phyloP scores from a whole-genome alignment of 768 basidiomycete species.

The Cystobasidium ongulense region DNA sequence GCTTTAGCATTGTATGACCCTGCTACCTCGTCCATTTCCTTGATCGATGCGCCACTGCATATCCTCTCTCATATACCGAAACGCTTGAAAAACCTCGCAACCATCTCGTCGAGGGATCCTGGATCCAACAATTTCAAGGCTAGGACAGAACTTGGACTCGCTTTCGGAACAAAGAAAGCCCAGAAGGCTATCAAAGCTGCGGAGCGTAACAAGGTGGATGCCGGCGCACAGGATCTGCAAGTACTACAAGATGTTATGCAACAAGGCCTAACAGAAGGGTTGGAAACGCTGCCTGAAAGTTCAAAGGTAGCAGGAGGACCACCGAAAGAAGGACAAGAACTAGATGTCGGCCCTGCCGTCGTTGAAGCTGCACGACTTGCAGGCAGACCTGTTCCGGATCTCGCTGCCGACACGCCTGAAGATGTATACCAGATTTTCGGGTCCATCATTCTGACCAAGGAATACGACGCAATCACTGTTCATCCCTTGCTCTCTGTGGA shows the following conservation, averaged over 20 bases:
- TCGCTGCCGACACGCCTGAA: slow-evolving; percentile 59
- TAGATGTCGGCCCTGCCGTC: slow-evolving; percentile 55
- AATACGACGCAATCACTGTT: slow-evolving; percentile 64
- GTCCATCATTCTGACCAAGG: slow-evolving; percentile 67
- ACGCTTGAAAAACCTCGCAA: slow-evolving; percentile 24
- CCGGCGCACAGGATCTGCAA: slow-evolving; percentile 56
- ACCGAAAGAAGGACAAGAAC: slow-evolving; percentile 8
- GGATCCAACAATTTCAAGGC: background rate
- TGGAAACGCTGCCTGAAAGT: slow-evolving; percentile 57
- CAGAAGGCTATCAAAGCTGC: slow-evolving; percentile 71
- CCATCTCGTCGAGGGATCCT: background rate
- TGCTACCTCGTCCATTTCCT: slow-evolving; percentile 8
- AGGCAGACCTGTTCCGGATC: slow-evolving; percentile 68
- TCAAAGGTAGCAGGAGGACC: background rate
- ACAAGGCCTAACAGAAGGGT: slow-evolving; percentile 68
- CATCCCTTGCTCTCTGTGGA: slow-evolving; percentile 54
- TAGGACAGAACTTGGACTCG: slow-evolving; percentile 63
- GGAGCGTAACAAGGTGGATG: slow-evolving; percentile 84
- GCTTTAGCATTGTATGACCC: slow-evolving; percentile 31
- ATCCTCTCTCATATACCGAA: slow-evolving; percentile 26
- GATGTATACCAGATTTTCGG: slow-evolving; percentile 55
- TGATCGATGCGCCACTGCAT: slow-evolving; percentile 31
- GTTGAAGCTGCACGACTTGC: slow-evolving; percentile 54
- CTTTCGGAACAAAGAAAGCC: slow-evolving; percentile 92
- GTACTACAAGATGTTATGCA: slow-evolving; percentile 54